A percentile compares a stretch with the other conserved stretches of the same genome.
Conservation (phyloP, 2,329 filamentous ascomycete genomes). For the Coniochaeta prunicola region DNA sequence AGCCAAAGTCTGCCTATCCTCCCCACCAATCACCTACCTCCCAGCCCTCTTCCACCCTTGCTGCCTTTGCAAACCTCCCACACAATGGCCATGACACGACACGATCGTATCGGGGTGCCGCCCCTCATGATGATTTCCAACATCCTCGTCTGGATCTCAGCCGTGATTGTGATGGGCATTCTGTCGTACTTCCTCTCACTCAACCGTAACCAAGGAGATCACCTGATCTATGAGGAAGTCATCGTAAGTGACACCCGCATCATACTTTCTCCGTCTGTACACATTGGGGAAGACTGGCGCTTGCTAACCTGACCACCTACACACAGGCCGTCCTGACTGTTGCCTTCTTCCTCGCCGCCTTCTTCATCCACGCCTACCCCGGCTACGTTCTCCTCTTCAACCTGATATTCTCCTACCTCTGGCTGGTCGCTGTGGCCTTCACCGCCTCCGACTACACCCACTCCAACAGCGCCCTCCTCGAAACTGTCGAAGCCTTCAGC, state of each 20-base stretch:
- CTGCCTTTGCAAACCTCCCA: not conserved
- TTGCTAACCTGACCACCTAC: not conserved
- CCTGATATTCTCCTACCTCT: constrained; percentile 27
- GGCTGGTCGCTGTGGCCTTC: constrained; percentile 24
- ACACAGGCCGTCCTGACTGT: constrained; percentile 23
- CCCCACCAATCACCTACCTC: not conserved
- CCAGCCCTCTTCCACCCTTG: not conserved
- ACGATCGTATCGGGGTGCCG: constrained; percentile 12
- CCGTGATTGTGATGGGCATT: constrained; percentile 27
- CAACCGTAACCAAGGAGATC: constrained; percentile 11
- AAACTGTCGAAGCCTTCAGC: constrained; percentile 24
- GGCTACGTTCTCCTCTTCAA: constrained; percentile 23
- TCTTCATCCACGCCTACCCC: constrained; percentile 18
- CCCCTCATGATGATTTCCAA: constrained; percentile 19
- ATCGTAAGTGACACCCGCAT: constrained; percentile 17
- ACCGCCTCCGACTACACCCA: constrained; percentile 20
- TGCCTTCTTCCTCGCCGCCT: constrained; percentile 22
- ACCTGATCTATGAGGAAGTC: constrained; percentile 22
- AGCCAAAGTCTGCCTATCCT: not conserved
- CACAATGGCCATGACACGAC: constrained; percentile 1
- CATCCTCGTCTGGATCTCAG: constrained; percentile 22
- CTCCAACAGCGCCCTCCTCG: constrained; percentile 12
- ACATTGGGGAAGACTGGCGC: not conserved
- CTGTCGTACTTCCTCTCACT: constrained; percentile 20
- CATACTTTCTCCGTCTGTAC: not conserved